Evolutionary conservation across 2,329 filamentous ascomycete species (phyloP).

Genomic region (Delphinella strobiligena): DNA sequence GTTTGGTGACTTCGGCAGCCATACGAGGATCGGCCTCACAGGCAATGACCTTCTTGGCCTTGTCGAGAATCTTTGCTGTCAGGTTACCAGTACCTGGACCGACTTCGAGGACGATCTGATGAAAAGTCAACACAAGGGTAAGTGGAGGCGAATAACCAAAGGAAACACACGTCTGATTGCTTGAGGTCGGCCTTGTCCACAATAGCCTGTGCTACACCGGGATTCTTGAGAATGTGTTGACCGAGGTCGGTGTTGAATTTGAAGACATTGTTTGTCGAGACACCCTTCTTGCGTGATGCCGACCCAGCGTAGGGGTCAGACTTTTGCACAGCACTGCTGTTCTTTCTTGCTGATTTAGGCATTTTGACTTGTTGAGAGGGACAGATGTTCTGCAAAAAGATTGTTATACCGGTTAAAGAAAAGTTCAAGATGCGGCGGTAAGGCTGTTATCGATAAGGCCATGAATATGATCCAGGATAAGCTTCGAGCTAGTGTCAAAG

Average conservation of each 20-base stretch:
- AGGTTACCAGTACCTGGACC: conserved; percentile 83
- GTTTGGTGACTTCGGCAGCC: conserved; percentile 88
- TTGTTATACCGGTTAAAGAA: background rate
- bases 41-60: conserved; percentile 70
- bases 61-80: conserved; percentile 78
- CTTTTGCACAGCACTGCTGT: conserved; percentile 26
- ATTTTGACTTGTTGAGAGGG: conserved; percentile 20
- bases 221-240: conserved; percentile 87
- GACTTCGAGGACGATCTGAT: conserved; percentile 67
- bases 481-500: background rate
- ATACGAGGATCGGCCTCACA: conserved; percentile 94
- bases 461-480: too few relatives aligned
- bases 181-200: conserved; percentile 82
- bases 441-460: background rate
- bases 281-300: conserved; percentile 35
- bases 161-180: conserved; percentile 54
- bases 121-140: background rate
- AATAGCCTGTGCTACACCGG: conserved; percentile 69
- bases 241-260: conserved; percentile 92
- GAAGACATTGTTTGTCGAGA: conserved; percentile 66
- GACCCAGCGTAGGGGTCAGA: conserved; percentile 33
- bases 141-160: background rate
- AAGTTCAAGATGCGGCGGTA: background rate
- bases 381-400: background rate
- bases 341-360: conserved; percentile 30